Evolutionary conservation across 2,329 filamentous ascomycete genomes (phyloP).

Genomic region (Coniella lustricola): DNA sequence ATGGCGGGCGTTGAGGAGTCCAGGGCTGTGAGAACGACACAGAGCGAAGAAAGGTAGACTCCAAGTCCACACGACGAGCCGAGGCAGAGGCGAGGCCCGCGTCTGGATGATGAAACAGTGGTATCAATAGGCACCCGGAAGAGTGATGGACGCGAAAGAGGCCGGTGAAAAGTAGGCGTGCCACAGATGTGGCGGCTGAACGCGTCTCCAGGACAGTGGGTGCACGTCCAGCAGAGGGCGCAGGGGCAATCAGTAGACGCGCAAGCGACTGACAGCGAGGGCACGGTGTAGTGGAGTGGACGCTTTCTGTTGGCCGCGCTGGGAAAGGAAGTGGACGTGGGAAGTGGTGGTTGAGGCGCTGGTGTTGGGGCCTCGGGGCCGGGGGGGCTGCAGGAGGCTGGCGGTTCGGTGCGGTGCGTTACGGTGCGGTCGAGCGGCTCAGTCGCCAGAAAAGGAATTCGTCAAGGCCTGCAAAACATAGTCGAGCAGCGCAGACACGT

Average conservation of each 20-base stretch:
- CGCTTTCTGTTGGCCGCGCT: neutral
- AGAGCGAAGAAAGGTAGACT: too few relatives aligned
- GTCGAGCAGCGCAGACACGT: neutral
- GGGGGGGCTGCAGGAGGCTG: neutral
- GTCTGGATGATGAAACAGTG: neutral
- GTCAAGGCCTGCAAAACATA: conserved; percentile 3
- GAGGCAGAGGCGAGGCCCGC: neutral
- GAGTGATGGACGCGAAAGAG: neutral
- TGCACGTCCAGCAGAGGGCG: neutral
- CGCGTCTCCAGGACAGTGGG: conserved; percentile 2
- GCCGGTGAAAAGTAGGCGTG: neutral
- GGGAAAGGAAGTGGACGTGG: neutral
- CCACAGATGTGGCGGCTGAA: neutral
- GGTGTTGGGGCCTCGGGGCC: neutral
- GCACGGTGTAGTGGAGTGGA: neutral
- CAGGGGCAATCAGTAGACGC: neutral
- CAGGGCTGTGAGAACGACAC: neutral
- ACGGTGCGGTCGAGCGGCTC: too few relatives aligned
- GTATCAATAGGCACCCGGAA: neutral
- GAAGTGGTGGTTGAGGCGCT: neutral
- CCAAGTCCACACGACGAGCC: too few relatives aligned
- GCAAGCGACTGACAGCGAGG: neutral
- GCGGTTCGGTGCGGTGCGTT: too few relatives aligned
- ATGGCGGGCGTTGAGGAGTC: conserved; percentile 3
- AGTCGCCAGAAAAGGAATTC: conserved; percentile 1